Evolutionary conservation across 176 grass and related monocot species (phyloP).

Genomic region (Aechmea fasciata): DNA sequence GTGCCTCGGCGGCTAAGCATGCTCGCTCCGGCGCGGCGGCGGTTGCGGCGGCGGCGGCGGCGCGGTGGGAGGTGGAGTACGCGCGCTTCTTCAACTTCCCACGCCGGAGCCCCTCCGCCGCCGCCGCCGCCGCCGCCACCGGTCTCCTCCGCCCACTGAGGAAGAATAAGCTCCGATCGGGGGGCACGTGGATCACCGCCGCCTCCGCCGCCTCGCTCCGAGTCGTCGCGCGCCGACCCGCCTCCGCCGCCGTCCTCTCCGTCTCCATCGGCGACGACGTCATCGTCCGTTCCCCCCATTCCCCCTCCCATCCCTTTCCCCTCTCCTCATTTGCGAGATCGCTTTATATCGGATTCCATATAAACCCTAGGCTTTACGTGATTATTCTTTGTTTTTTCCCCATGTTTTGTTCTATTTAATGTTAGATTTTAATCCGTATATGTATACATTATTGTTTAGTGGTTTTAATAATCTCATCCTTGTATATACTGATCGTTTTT

Average conservation of each 20-base stretch:
- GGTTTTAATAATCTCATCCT: no score
- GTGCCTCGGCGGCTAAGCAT: no score
- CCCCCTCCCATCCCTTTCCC: background rate
- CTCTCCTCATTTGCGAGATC: background rate
- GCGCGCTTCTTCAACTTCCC: conserved; percentile 54
- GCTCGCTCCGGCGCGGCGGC: background rate
- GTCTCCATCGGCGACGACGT: conserved; percentile 40
- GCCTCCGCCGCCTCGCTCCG: conserved; percentile 20
- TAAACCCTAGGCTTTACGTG: background rate
- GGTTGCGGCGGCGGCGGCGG: background rate
- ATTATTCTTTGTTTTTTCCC: background rate
- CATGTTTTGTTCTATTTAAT: background rate
- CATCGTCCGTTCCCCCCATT: conserved; percentile 22
- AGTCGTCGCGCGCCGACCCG: conserved; percentile 18
- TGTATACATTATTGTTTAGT: no score
- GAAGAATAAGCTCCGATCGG: conserved; percentile 24
- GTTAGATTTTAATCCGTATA: background rate
- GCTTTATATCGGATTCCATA: background rate
- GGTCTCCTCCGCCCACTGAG: conserved; percentile 26
- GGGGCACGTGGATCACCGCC: conserved; percentile 46
- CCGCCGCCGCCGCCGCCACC: background rate
- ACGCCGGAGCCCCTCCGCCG: conserved; percentile 2
- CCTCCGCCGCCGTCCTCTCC: conserved; percentile 30
- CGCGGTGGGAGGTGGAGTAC: conserved; percentile 49
- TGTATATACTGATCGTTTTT: no score